Evolutionary conservation across 768 basidiomycete species (phyloP).

Genomic region (Gloeophyllum trabeum): DNA sequence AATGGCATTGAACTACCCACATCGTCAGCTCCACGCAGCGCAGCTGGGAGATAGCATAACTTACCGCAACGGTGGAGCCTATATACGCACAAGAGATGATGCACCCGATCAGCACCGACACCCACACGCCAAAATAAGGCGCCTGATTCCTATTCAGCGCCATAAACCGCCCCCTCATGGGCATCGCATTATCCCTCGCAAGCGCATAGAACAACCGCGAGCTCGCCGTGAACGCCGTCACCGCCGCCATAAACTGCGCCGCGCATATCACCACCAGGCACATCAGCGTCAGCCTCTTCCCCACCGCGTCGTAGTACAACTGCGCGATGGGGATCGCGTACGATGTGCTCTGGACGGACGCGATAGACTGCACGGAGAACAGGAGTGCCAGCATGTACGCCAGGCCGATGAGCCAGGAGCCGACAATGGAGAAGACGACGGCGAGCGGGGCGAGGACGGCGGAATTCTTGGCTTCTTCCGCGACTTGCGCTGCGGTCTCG

Average conservation of each 20-base stretch:
- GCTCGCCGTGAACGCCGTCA: constrained; percentile 48
- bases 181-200: constrained; percentile 42
- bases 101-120: constrained; percentile 40
- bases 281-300: constrained; percentile 33
- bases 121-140: constrained; percentile 41
- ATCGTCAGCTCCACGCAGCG: constrained; percentile 28
- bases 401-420: constrained; percentile 46
- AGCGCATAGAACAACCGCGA: constrained; percentile 46
- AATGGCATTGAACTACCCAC: constrained; percentile 38
- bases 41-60: constrained; percentile 9
- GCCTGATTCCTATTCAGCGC: constrained; percentile 40
- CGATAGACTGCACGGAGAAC: constrained; percentile 43
- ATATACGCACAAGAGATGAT: constrained; percentile 48
- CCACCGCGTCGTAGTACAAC: constrained; percentile 24
- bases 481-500: constrained; percentile 54
- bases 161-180: constrained; percentile 34
- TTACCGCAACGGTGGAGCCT: constrained; percentile 40
- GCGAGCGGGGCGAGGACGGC: constrained; percentile 47
- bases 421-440: constrained; percentile 43
- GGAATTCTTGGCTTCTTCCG: constrained; percentile 45
- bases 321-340: constrained; percentile 49
- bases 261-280: constrained; percentile 37
- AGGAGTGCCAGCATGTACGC: constrained; percentile 48
- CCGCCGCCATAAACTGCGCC: constrained; percentile 35
- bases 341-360: constrained; percentile 33